Evolutionary conservation across 129 eudicot species (phyloP).

Genomic region (Ambrosia trifida): DNA sequence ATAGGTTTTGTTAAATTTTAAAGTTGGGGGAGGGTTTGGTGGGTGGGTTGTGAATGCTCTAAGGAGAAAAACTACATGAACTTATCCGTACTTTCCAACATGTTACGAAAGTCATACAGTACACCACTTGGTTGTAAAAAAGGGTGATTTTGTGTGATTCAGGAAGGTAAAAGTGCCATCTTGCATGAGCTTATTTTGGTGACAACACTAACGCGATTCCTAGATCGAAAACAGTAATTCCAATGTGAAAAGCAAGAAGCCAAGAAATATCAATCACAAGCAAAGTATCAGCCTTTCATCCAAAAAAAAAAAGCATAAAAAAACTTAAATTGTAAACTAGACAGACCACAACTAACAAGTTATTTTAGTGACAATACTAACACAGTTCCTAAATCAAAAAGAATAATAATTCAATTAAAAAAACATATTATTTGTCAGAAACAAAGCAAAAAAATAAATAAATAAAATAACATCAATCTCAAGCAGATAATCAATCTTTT

Average conservation of each 20-base stretch:
- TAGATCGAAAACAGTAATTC: neutral
- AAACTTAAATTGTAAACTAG: neutral
- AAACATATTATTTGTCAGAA: too few relatives aligned
- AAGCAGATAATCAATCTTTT: too few relatives aligned
- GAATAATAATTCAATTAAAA: too few relatives aligned
- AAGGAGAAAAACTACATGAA: neutral
- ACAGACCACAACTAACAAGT: too few relatives aligned
- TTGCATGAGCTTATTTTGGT: neutral
- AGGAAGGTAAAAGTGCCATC: neutral
- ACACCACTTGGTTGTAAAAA: neutral
- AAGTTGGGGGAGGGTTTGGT: too few relatives aligned
- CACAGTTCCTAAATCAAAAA: too few relatives aligned
- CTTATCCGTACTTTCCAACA: neutral
- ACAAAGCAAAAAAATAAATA: too few relatives aligned
- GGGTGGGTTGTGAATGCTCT: too few relatives aligned
- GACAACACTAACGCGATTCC: neutral
- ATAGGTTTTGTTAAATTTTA: too few relatives aligned
- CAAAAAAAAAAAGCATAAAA: neutral
- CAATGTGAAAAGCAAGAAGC: neutral
- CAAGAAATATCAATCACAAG: slow-evolving; percentile 10
- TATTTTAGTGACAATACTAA: too few relatives aligned
- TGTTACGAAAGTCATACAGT: neutral
- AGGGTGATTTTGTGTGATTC: neutral
- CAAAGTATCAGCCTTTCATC: slow-evolving; percentile 1
- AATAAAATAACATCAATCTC: too few relatives aligned